A percentile compares a stretch with the other conserved stretches of the same genome.
Evolutionary conservation across 192 early-diverging fungal species (phyloP).

Genomic region (Lunasporangiospora selenospora): DNA sequence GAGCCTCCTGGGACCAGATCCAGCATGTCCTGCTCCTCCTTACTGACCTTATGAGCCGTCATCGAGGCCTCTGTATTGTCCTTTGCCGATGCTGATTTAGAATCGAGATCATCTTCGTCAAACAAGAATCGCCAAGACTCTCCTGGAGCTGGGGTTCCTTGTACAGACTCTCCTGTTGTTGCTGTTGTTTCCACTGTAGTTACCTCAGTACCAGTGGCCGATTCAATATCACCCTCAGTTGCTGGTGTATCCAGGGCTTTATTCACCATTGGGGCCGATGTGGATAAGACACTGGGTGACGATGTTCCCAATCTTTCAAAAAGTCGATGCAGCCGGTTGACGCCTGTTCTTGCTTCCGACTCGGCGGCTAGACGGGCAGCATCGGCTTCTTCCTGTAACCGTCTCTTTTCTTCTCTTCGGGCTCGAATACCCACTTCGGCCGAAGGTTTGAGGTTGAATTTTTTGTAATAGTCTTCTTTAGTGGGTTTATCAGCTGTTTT

Average conservation of each 20-base stretch:
- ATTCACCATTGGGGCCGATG: no score
- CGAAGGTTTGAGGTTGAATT: conserved; percentile 36
- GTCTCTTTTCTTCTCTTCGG: conserved; percentile 11
- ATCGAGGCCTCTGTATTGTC: background rate
- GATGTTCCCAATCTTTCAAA: conserved; percentile 14
- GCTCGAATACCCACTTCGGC: conserved; percentile 39
- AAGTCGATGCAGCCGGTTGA: conserved; percentile 16
- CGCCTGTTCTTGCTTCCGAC: background rate
- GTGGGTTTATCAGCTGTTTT: background rate
- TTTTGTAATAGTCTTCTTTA: conserved; percentile 27
- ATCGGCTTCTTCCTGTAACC: conserved; percentile 3
- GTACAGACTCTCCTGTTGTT: no score
- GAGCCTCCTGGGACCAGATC: conserved; percentile 37
- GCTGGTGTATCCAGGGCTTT: no score
- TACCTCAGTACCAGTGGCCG: no score
- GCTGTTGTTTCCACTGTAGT: no score
- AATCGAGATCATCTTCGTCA: conserved; percentile 34
- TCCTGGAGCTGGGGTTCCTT: no score
- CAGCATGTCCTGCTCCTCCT: conserved; percentile 3
- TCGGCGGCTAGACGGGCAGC: conserved; percentile 6
- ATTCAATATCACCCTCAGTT: no score
- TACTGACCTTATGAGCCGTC: background rate
- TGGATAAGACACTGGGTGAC: background rate
- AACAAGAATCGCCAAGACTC: conserved; percentile 45
- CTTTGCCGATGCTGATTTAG: conserved; percentile 3